Percentiles rank a stretch among this genome's conserved stretches.
phyloP scores from a whole-genome alignment of 495 filamentous ascomycete species.

The Neurospora terricola region DNA sequence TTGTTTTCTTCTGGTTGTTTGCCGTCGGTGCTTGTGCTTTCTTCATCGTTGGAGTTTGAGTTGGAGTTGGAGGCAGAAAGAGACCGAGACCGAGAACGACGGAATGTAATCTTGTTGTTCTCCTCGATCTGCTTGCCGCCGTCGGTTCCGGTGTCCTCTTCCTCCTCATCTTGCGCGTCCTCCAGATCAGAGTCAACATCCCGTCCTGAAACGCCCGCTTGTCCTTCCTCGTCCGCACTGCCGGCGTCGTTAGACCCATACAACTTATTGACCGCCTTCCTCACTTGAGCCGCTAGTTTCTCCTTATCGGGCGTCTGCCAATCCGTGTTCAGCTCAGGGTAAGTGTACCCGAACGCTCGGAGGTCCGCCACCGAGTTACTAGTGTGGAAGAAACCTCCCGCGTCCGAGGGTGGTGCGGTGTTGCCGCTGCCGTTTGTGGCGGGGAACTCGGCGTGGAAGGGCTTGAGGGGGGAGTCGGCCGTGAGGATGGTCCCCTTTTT shows the following conservation, averaged over 20 bases:
- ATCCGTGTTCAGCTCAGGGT: constrained; percentile 29
- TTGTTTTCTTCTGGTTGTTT: neutral
- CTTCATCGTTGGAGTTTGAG: too few species aligned
- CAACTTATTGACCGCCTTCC: constrained; percentile 21
- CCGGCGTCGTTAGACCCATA: constrained; percentile 13
- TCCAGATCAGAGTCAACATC: neutral
- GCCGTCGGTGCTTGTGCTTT: too few species aligned
- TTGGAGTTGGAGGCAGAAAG: neutral
- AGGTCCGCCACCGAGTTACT: constrained; percentile 23
- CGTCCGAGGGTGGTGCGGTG: neutral
- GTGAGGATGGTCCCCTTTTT: constrained; percentile 19
- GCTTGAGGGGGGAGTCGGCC: constrained; percentile 32
- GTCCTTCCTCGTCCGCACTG: neutral
- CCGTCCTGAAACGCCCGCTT: neutral
- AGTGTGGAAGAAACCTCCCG: constrained; percentile 23
- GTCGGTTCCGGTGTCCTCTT: neutral
- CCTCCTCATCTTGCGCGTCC: neutral
- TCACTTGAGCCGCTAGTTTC: constrained; percentile 12
- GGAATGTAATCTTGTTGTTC: neutral
- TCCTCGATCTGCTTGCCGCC: neutral
- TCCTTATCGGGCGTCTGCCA: constrained; percentile 8
- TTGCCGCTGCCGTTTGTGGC: neutral
- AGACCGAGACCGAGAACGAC: neutral
- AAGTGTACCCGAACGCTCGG: constrained; percentile 35
- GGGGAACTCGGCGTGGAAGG: constrained; percentile 28